These are phyloP conservation scores for Leccinum griseonigrum DNA, from an alignment of 1,284 basidiomycete species.

Conservation along the genomic window DNA sequence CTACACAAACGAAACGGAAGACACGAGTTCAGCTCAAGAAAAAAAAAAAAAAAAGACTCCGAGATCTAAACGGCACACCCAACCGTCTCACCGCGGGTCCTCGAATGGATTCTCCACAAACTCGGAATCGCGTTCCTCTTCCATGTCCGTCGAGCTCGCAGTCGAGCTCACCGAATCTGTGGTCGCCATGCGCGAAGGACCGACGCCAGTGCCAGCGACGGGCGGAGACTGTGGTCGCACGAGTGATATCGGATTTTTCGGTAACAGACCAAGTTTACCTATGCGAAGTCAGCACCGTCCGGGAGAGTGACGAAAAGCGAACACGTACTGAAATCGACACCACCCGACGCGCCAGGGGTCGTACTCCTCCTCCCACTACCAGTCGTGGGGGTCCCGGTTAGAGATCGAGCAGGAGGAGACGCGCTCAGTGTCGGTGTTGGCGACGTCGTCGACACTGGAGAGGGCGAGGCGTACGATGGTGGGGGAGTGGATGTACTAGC, in stretches of 20 bases:
- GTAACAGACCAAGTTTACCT: conserved; percentile 66
- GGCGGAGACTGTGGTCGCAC: conserved; percentile 39
- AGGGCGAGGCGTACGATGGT: conserved; percentile 13
- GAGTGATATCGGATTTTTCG: conserved; percentile 73
- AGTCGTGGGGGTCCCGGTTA: conserved; percentile 11
- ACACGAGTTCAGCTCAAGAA: background rate
- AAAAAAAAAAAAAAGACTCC: background rate
- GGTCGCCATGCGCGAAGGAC: conserved; percentile 9
- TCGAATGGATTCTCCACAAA: conserved; percentile 30
- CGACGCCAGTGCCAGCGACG: background rate
- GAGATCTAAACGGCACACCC: background rate
- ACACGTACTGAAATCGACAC: conserved; percentile 31
- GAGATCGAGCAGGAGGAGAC: conserved; percentile 6
- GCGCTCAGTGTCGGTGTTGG: background rate
- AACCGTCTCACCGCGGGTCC: conserved; percentile 6
- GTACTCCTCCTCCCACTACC: background rate
- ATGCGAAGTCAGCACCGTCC: background rate
- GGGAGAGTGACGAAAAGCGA: background rate
- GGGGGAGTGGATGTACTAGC: background rate
- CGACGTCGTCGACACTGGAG: background rate
- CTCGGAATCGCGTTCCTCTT: conserved; percentile 14
- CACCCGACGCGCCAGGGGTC: conserved; percentile 9
- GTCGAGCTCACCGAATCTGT: conserved; percentile 16
- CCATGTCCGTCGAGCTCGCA: conserved; percentile 8
- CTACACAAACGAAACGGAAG: background rate